Conservation (phyloP, 108 stramenopile species). For the Skeletonema tropicum region DNA sequence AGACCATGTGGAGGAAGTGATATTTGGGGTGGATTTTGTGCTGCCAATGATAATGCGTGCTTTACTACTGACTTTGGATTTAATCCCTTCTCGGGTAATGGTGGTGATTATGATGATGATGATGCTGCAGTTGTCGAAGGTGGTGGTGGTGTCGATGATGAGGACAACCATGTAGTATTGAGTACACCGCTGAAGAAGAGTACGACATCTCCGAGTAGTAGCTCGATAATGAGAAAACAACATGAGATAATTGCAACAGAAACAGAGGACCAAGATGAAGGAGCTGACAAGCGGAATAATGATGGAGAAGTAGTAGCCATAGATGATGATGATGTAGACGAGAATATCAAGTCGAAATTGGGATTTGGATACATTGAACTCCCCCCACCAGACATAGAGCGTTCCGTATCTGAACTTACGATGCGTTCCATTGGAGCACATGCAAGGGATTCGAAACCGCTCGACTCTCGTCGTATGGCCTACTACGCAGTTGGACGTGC, state of each 20-base stretch:
- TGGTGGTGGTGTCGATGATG: not conserved
- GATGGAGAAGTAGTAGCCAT: no score
- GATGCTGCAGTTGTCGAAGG: not conserved
- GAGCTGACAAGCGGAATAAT: no score
- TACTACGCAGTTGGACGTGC: conserved; percentile 88
- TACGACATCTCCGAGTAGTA: not conserved
- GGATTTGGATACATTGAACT: conserved; percentile 1
- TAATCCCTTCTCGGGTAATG: conserved; percentile 2
- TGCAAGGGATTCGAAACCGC: conserved; percentile 23
- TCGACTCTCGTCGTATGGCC: conserved; percentile 79
- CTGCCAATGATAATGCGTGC: not conserved
- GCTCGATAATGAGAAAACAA: not conserved
- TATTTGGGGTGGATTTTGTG: not conserved
- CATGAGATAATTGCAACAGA: not conserved
- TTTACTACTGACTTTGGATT: not conserved
- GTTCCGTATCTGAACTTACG: conserved; percentile 79
- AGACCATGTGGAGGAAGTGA: not conserved
- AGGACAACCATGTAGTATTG: not conserved
- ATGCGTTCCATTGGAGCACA: conserved; percentile 67
- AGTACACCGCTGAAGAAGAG: not conserved
- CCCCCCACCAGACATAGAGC: conserved; percentile 37
- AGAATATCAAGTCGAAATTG: not conserved
- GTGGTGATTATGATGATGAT: no score
- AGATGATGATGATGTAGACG: not conserved
- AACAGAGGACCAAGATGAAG: no score